These are phyloP conservation scores for Leptosphaerulina australis DNA, from an alignment of 2,329 filamentous ascomycete genomes.

Conservation along the genomic window DNA sequence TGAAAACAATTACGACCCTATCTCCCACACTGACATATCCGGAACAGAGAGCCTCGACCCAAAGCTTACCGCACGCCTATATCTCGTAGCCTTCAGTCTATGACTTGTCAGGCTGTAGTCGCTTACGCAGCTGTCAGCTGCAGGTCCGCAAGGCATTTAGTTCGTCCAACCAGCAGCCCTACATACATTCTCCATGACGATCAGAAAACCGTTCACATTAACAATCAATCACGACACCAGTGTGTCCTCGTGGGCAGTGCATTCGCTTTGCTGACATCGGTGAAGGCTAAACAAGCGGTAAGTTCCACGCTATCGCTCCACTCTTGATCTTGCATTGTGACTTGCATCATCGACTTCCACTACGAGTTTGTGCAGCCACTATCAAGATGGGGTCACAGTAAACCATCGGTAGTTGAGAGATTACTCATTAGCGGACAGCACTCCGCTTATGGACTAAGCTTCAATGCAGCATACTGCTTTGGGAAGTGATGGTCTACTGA, in stretches of 20 bases:
- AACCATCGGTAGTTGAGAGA: background rate
- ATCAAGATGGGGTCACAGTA: background rate
- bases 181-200: constrained; percentile 1
- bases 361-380: constrained; percentile 16
- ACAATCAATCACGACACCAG: constrained; percentile 28
- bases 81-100: constrained; percentile 1
- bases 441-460: background rate
- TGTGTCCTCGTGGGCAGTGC: constrained; percentile 16
- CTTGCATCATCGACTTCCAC: constrained; percentile 14
- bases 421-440: background rate
- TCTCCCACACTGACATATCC: background rate
- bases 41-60: background rate
- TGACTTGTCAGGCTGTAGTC: constrained; percentile 8
- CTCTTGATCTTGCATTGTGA: constrained; percentile 15
- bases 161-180: constrained; percentile 20
- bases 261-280: constrained; percentile 21
- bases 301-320: constrained; percentile 8
- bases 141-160: constrained; percentile 26
- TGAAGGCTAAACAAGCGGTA: constrained; percentile 12
- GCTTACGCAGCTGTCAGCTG: constrained; percentile 32
- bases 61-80: background rate
- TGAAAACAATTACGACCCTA: background rate
- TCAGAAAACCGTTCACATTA: constrained; percentile 24
- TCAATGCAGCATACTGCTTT: constrained; percentile 2
- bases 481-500: background rate